Conservation (phyloP, 129 eudicot species). For the Logfia minima region DNA sequence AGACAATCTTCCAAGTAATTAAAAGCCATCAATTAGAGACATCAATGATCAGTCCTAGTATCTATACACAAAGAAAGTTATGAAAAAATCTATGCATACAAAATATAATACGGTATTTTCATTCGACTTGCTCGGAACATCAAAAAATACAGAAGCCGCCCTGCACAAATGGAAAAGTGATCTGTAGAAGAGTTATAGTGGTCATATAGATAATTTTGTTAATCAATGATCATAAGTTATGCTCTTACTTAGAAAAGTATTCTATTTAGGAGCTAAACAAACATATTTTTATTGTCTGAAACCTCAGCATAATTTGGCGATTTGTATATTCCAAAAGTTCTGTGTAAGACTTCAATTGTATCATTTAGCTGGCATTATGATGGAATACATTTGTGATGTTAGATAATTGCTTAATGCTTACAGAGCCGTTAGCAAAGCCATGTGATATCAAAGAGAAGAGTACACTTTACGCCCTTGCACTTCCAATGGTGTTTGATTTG, state of each 20-base stretch:
- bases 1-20: no score
- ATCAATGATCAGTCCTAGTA: no score
- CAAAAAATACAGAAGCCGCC: no score
- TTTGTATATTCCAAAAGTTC: background rate
- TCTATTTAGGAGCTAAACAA: background rate
- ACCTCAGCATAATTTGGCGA: background rate
- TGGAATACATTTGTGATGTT: constrained; percentile 30
- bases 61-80: no score
- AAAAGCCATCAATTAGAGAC: no score
- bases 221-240: constrained; percentile 12
- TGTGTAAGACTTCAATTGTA: constrained; percentile 7
- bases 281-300: background rate
- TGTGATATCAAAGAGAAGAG: constrained; percentile 27
- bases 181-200: constrained; percentile 10
- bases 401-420: constrained; percentile 32
- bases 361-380: constrained; percentile 34
- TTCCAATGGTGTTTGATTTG: constrained; percentile 10
- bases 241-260: background rate
- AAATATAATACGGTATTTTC: no score
- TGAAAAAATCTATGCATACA: no score
- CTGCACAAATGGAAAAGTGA: background rate
- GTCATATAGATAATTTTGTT: background rate
- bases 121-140: no score
- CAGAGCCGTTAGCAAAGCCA: constrained; percentile 31
- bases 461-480: constrained; percentile 31